Evolutionary conservation across 345 rosid genomes (phyloP).

Genomic region (Geranium brycei): DNA sequence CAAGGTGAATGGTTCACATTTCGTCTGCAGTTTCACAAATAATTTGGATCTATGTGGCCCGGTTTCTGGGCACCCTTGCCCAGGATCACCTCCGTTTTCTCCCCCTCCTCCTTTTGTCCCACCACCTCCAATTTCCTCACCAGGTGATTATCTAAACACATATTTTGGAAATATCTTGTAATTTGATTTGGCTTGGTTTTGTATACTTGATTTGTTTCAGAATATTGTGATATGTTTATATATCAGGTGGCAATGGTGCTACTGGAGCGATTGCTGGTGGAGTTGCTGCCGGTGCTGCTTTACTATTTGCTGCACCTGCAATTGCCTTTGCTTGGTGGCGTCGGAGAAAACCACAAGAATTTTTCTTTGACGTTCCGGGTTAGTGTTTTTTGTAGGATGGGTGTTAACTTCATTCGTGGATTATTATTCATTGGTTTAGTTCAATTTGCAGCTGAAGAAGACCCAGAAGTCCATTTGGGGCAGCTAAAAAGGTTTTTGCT

Average conservation of each 20-base stretch:
- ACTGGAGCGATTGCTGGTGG: conserved; percentile 99
- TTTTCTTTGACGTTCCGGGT: conserved; percentile 46
- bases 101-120: conserved; percentile 98
- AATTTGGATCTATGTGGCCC: conserved; percentile 92
- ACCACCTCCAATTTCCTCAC: conserved; percentile 55
- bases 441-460: conserved; percentile 72
- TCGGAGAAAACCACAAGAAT: conserved; percentile 77
- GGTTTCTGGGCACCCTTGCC: conserved; percentile 87
- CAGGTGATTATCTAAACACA: conserved; percentile 29
- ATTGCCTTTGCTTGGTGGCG: conserved; percentile 97
- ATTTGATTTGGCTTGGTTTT: no score
- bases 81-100: conserved; percentile 98
- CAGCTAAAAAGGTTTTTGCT: conserved; percentile 96
- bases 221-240: background rate
- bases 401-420: background rate
- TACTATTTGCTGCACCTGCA: conserved; percentile 95
- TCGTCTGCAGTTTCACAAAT: conserved; percentile 78
- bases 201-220: background rate
- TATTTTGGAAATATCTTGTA: no score
- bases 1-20: conserved; percentile 9
- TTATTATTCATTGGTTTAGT: conserved; percentile 5
- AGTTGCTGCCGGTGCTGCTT: conserved; percentile 98
- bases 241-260: conserved; percentile 63
- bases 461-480: conserved; percentile 94
- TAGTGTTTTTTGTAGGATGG: background rate